A percentile compares a stretch with the other conserved stretches of the same genome.
Conservation (phyloP, 2,329 filamentous ascomycete species). For the Beauveria sp. region DNA sequence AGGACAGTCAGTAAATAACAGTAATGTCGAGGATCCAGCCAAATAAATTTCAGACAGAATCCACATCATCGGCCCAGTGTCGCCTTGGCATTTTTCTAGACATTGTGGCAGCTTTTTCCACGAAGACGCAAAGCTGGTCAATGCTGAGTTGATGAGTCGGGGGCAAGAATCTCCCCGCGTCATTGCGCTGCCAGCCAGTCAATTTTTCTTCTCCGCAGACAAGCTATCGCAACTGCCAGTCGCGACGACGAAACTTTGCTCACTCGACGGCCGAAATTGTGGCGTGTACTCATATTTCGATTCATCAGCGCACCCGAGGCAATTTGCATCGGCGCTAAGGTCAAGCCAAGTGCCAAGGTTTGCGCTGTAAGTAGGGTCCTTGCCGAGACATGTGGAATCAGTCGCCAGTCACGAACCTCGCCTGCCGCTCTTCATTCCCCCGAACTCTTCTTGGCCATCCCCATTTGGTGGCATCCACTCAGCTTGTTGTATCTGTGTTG, state of each 20-base stretch:
- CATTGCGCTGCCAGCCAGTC: not conserved
- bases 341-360: not conserved
- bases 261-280: not conserved
- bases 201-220: not conserved
- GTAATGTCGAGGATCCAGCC: too few relatives aligned
- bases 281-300: not conserved
- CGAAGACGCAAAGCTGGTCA: too few relatives aligned
- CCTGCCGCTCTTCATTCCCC: constrained; percentile 15
- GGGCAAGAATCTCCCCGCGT: not conserved
- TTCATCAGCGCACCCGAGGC: not conserved
- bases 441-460: constrained; percentile 1
- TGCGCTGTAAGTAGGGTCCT: not conserved
- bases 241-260: not conserved
- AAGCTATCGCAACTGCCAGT: not conserved
- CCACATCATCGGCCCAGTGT: too few relatives aligned
- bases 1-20: too few relatives aligned
- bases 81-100: too few relatives aligned
- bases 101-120: too few relatives aligned
- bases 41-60: too few relatives aligned
- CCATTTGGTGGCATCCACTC: constrained; percentile 2
- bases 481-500: not conserved
- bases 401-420: constrained; percentile 3
- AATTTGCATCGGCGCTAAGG: not conserved
- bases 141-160: too few relatives aligned
- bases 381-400: not conserved